Evolutionary conservation across 495 filamentous ascomycete genomes (phyloP), one percentile per base, ranked within the genome.

Genomic region (Evansstolkia leycettana): DNA sequence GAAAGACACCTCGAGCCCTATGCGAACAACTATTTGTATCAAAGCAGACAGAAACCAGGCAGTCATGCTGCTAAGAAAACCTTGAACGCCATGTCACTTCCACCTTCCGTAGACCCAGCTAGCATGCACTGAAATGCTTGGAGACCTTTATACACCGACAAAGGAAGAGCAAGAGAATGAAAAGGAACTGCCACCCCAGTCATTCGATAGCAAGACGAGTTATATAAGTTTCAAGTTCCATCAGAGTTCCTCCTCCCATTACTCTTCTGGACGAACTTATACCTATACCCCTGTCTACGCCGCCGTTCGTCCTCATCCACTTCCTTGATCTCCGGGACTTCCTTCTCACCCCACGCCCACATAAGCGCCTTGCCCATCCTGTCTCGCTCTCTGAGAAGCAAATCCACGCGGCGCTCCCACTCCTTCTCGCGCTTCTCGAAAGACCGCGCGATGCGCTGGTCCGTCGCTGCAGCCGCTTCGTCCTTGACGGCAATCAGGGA

Each of bases 361-460:
- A 72, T 51, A 36, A 72, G 51, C 10, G 59, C 67, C 35, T 61
- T 69, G 10, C 62, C 65, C 62, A 73, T 64, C 28, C 60, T 65
- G 19, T 68, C 70, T 24, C 70, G 57, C 37, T 80, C 74, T 40
- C 64, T 64, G 29, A 80, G 71, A 6, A 73, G 43, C 5, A 75
- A 40, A 31, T 73, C 60, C 8, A 67, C 50, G 8, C 69, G 60
- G 0, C 62, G 54, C 36, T 66, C 57, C 69, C 69, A 72, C 37
- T 71, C 67, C 24, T 55, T 55, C 46, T 72, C 69, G 24, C 65
- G 57, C 37, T 60, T 62, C 26, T 70, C 65, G 10, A 67, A 54
- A 4, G 60, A 61, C 29, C 55, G 42, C 4, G 58, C 55, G 26
- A 72, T 64, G 16, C 59, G 53, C 37, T 58, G 45, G 38, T 68